Evolutionary conservation across 345 rosid genomes (phyloP).

Genomic region (Heritiera fomes): DNA sequence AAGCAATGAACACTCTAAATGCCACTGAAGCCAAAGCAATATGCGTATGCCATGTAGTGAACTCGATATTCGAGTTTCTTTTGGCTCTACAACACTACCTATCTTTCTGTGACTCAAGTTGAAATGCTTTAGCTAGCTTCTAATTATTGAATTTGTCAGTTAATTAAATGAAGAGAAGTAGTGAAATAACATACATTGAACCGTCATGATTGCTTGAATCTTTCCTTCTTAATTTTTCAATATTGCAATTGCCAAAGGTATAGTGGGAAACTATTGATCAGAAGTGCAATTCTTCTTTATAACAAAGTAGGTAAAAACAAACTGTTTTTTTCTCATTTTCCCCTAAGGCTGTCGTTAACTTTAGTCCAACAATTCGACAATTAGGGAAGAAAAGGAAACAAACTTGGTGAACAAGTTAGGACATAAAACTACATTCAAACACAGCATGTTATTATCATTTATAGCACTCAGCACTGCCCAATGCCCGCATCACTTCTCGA

Average conservation of each 20-base stretch:
- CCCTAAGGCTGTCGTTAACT: too few species aligned
- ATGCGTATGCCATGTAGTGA: background rate
- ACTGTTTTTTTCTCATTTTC: background rate
- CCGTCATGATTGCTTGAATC: constrained; percentile 5
- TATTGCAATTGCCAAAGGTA: background rate
- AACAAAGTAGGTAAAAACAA: background rate
- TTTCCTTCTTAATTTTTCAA: background rate
- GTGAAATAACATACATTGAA: background rate
- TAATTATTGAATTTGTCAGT: background rate
- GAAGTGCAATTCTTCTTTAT: background rate
- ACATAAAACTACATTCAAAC: background rate
- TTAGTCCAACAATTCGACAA: too few species aligned
- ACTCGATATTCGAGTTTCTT: background rate
- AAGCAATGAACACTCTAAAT: background rate
- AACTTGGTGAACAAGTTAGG: too few species aligned
- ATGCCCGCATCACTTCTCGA: constrained; percentile 8
- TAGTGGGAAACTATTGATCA: background rate
- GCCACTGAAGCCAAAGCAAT: background rate
- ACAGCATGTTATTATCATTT: background rate
- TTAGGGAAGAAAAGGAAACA: too few species aligned
- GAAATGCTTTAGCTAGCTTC: constrained; percentile 2
- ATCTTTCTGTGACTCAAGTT: background rate
- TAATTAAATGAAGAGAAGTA: background rate
- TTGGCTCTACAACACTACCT: constrained; percentile 7
- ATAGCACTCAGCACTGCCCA: background rate